Evolutionary conservation across 2,329 filamentous ascomycete species (phyloP), one percentile per base, ranked within the genome.

Genomic region (Aureobasidium sp.): DNA sequence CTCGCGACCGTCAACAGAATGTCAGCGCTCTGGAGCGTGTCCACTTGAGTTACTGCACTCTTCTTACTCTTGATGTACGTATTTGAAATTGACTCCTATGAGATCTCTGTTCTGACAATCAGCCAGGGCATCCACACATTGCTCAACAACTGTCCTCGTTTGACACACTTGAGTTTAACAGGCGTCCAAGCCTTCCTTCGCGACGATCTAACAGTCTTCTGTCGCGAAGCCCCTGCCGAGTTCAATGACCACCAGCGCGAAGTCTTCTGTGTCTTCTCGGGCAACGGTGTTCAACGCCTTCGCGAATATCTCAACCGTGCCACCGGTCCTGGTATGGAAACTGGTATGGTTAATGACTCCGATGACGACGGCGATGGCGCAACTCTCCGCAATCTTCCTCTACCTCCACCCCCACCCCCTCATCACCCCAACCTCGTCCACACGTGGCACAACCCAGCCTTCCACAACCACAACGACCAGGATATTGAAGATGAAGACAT

Each of bases 261-360:
- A 58, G 91, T 97, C 8, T 99, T 99, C 72, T 99, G 94, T 71
- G 94, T 99, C 59, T 99, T 99, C 74, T 97, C 92, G 1, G 93
- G 94, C 6, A 82, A 84, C 30, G 92, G 92, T 61, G 93, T 99
- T 2, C 79, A 79, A 45, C 83, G 84, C 45, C 83, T 99, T 30
- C 87, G 93, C 45, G 82, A 87, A 32, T 89, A 91, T 70, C 81
- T 99, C 42, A 95, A 91, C 66, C 74, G 76, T 13, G 44, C 57
- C 8, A 59, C 44, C 42, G 62, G 63, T 36, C 44, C 47, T 48
- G 55, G 55, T 16, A 21, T 59, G n/a, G 54, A 63, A 4, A 50
- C 61, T 9, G 53, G 52, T 16, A 54, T 59, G 37, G 52, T 48
- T 30, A 63, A 49, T 15, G 59, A 58, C 10, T 60, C 63, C 47